Conservation (phyloP, 2,329 filamentous ascomycete species). For the Fusarium piperis region DNA sequence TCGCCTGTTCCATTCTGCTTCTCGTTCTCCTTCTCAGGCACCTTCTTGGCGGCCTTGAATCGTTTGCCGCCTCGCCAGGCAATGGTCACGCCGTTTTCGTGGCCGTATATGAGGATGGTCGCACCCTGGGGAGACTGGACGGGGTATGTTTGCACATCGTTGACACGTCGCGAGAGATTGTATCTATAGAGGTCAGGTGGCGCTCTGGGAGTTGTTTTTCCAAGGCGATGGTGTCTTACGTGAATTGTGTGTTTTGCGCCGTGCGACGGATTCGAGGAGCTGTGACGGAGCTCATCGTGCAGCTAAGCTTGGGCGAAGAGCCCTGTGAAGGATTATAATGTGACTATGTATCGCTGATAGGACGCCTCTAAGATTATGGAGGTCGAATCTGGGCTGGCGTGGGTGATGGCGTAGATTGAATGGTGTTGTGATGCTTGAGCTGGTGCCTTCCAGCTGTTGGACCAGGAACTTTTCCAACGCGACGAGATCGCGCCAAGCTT, state of each 20-base stretch:
- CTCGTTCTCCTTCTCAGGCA: slow-evolving; percentile 48
- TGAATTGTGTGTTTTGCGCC: slow-evolving; percentile 59
- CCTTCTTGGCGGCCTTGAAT: slow-evolving; percentile 60
- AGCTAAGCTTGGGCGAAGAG: slow-evolving; percentile 34
- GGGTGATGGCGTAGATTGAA: not conserved
- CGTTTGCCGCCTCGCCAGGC: slow-evolving; percentile 70
- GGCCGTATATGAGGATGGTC: slow-evolving; percentile 69
- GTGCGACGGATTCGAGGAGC: slow-evolving; percentile 57
- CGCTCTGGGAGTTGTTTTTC: not conserved
- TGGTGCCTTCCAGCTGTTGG: slow-evolving; percentile 2
- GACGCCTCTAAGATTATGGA: not conserved
- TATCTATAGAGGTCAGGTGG: slow-evolving; percentile 56
- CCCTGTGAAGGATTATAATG: slow-evolving; percentile 16
- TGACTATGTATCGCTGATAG: not conserved
- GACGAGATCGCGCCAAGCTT: slow-evolving; percentile 40
- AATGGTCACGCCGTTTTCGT: slow-evolving; percentile 69
- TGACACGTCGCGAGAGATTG: slow-evolving; percentile 65
- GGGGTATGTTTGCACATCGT: slow-evolving; percentile 70
- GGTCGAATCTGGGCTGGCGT: not conserved
- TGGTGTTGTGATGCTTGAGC: slow-evolving; percentile 8
- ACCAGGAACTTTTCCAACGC: slow-evolving; percentile 42
- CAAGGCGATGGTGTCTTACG: slow-evolving; percentile 46
- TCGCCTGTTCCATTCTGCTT: slow-evolving; percentile 63
- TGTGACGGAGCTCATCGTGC: slow-evolving; percentile 47
- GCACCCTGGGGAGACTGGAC: slow-evolving; percentile 71